Conservation (phyloP, 768 basidiomycete genomes). For the Suillus discolor region DNA sequence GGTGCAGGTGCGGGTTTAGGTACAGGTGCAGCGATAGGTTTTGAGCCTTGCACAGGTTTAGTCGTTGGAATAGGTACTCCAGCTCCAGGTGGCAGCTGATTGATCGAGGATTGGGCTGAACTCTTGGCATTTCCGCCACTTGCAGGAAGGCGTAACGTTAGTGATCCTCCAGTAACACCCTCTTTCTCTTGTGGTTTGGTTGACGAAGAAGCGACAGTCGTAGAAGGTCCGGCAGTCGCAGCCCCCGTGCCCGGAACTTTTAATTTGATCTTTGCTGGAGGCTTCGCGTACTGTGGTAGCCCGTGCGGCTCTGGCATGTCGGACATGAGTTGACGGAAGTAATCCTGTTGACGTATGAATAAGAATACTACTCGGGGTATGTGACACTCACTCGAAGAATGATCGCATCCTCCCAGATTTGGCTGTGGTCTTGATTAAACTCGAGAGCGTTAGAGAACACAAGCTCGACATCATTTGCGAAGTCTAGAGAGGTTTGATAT, state of each 20-base stretch:
- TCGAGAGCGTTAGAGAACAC: conserved; percentile 88
- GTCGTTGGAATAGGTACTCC: conserved; percentile 16
- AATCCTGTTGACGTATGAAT: conserved; percentile 48
- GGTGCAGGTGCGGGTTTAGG: conserved; percentile 24
- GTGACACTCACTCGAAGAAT: conserved; percentile 56
- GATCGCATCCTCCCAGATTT: conserved; percentile 79
- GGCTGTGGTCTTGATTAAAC: conserved; percentile 87
- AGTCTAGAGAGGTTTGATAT: conserved; percentile 67
- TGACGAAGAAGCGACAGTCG: conserved; percentile 8
- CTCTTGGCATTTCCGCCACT: conserved; percentile 22
- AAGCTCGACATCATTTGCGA: conserved; percentile 85
- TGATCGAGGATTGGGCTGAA: conserved; percentile 24
- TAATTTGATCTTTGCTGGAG: conserved; percentile 69
- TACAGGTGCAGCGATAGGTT: conserved; percentile 23
- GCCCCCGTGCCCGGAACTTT: conserved; percentile 51
- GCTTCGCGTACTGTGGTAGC: conserved; percentile 64
- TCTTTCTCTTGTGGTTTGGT: conserved; percentile 19
- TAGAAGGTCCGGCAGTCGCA: conserved; percentile 10
- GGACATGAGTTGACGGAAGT: conserved; percentile 75
- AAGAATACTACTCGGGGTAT: conserved; percentile 8
- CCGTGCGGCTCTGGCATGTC: conserved; percentile 70
- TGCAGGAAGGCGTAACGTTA: conserved; percentile 27
- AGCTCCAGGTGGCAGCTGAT: conserved; percentile 21
- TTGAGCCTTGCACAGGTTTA: conserved; percentile 21
- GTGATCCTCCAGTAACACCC: conserved; percentile 13